Conservation (phyloP, 257 asterid genomes). For the Solanum tacnaense region DNA sequence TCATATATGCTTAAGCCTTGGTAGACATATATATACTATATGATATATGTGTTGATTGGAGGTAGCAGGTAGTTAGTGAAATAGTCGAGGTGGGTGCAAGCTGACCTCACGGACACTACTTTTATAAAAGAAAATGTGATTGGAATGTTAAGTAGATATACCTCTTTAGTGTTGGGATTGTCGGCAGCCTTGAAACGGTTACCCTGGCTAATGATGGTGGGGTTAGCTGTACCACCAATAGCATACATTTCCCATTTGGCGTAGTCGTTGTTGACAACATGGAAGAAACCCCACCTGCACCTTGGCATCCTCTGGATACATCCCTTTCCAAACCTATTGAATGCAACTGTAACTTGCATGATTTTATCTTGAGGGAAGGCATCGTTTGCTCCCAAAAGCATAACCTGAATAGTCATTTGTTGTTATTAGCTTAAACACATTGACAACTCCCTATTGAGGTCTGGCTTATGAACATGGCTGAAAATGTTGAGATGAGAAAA, state of each 20-base stretch:
- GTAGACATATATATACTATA: neutral
- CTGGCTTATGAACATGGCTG: neutral
- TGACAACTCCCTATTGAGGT: neutral
- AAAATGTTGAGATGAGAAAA: neutral
- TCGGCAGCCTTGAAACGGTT: conserved; percentile 62
- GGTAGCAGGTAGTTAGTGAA: neutral
- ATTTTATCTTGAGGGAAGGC: conserved; percentile 27
- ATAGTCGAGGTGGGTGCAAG: neutral
- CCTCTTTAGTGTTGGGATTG: conserved; percentile 41
- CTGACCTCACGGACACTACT: neutral
- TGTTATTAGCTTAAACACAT: neutral
- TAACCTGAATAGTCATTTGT: conserved; percentile 34
- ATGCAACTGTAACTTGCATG: conserved; percentile 77
- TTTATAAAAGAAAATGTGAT: neutral
- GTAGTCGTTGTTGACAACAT: conserved; percentile 72
- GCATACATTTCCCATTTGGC: conserved; percentile 70
- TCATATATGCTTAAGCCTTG: neutral
- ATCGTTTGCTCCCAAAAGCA: conserved; percentile 76
- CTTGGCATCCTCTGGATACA: conserved; percentile 81
- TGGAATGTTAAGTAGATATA: conserved; percentile 17
- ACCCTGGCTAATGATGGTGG: conserved; percentile 85
- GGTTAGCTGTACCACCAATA: conserved; percentile 68
- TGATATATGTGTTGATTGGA: neutral
- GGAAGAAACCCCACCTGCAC: conserved; percentile 79
- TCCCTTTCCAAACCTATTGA: conserved; percentile 60